Evolutionary conservation across 371 early-diverging fungal species (phyloP), one percentile per base, ranked within the genome.

Genomic region (Apophysomyces sp.): DNA sequence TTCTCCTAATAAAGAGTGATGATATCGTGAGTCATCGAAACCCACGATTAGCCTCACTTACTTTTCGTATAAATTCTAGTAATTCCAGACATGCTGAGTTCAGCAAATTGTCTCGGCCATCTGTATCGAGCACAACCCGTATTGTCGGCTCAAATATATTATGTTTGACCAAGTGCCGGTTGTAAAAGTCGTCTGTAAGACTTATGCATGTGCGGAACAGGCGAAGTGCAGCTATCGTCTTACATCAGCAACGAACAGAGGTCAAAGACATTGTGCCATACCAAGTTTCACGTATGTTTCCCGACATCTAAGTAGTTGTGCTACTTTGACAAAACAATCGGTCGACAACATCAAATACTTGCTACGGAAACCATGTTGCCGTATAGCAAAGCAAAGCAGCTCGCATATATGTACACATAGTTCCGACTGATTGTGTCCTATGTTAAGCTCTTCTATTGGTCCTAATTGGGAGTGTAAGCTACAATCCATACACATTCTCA

Each of bases 61-160:
- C 90, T 68, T 76, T 86, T 57, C 87, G 80, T 56, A 96, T 86
- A 67, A 81, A 90, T 24, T 90, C 92, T 57, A 97, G 85, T 31
- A 97, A 69, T 60, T 95, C 95, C 40, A 94, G 77, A 61, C 91
- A 94, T 0, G 95, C 93, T 1, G 96, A 95, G 66, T 94, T 92
- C 40, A 94, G 56, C 51, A 95, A 66, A 61, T 95, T 95, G 67
- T 94, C 85, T 36, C 80, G 77, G 52, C 86, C 85, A 34, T 87
- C 76, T 2, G 90, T 89, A 18, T 83, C 82, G 49, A 85, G 53
- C 26, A 92, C 76, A n/a, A 86, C 71, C 6, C 78, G 77, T 52
- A 94, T 74, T 16, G 92, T 80, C 4, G 88, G 84, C 32, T 84
- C 87, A 54, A 95, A 80, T 24, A 93, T 70, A 40, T 88, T 83